These are phyloP conservation scores for Tilletia horrida DNA, from an alignment of 1,284 basidiomycete genomes.

Conservation along the genomic window DNA sequence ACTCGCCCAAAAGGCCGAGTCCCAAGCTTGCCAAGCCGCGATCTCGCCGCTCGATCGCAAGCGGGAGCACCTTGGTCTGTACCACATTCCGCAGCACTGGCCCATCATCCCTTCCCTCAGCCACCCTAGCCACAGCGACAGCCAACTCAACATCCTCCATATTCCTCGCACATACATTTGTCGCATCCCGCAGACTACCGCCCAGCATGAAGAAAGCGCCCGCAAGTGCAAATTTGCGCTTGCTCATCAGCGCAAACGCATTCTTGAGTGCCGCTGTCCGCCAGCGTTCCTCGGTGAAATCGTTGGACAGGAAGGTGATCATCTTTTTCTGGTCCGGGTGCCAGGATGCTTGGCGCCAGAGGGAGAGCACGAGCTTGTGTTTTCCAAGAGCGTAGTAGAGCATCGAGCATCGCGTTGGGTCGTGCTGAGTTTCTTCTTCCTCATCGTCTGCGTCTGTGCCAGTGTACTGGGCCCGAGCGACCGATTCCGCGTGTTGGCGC, in stretches of 20 bases:
- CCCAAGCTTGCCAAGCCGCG: constrained; percentile 96
- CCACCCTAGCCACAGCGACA: constrained; percentile 77
- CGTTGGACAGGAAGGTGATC: constrained; percentile 88
- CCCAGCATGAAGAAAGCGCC: constrained; percentile 96
- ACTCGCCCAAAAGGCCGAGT: constrained; percentile 80
- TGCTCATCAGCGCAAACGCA: constrained; percentile 81
- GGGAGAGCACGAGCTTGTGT: constrained; percentile 80
- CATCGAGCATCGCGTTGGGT: constrained; percentile 83
- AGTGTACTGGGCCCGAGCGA: constrained; percentile 90
- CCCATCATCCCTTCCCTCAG: constrained; percentile 71
- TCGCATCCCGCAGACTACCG: constrained; percentile 80
- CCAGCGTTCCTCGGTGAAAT: constrained; percentile 83
- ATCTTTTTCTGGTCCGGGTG: constrained; percentile 85
- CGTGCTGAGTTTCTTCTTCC: constrained; percentile 57
- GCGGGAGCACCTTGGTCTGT: constrained; percentile 71
- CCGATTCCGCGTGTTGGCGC: constrained; percentile 70
- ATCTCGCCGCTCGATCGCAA: constrained; percentile 79
- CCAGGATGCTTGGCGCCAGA: constrained; percentile 93
- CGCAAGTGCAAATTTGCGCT: constrained; percentile 62
- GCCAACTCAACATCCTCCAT: constrained; percentile 85
- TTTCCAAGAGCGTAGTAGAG: constrained; percentile 95
- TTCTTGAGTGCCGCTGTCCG: constrained; percentile 92
- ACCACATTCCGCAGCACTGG: constrained; percentile 72
- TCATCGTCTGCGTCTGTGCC: constrained; percentile 63
- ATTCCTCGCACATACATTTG: constrained; percentile 84